phyloP scores from a whole-genome alignment of 805 yeast species.

The Saturnispora dispora region DNA sequence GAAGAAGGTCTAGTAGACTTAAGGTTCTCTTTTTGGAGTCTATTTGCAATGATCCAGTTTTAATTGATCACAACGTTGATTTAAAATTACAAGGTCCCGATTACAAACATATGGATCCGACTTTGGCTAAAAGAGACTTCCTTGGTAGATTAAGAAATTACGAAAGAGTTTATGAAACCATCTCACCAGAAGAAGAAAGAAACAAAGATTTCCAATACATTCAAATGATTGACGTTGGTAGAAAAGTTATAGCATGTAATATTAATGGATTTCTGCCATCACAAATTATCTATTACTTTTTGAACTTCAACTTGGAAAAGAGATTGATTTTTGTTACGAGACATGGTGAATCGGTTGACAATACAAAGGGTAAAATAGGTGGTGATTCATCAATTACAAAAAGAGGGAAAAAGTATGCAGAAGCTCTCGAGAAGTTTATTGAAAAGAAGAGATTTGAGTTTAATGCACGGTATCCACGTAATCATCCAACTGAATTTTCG shows the following conservation, averaged over 20 bases:
- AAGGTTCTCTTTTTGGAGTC: constrained; percentile 83
- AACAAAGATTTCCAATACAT: constrained; percentile 70
- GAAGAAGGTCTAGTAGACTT: constrained; percentile 46
- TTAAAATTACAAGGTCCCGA: constrained; percentile 91
- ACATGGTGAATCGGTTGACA: constrained; percentile 88
- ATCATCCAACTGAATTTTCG: constrained; percentile 34
- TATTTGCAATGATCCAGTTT: constrained; percentile 67
- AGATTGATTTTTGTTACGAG: constrained; percentile 93
- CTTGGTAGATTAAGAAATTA: constrained; percentile 73
- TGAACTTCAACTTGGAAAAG: constrained; percentile 81
- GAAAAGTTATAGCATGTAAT: constrained; percentile 85
- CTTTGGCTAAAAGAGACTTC: constrained; percentile 71
- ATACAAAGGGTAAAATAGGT: constrained; percentile 78
- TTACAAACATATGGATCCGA: constrained; percentile 78
- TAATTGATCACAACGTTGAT: constrained; percentile 73
- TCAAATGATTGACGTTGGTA: constrained; percentile 93
- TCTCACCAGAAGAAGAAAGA: constrained; percentile 62
- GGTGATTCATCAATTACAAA: constrained; percentile 80
- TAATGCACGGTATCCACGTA: constrained; percentile 48
- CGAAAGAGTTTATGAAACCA: constrained; percentile 82
- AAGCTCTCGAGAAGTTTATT: constrained; percentile 67
- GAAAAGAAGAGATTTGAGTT: constrained; percentile 61
- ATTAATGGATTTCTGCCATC: constrained; percentile 83
- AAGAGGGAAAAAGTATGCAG: constrained; percentile 69
- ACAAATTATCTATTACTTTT: constrained; percentile 81